Evolutionary conservation across 805 yeast genomes (phyloP), one percentile per base, ranked within the genome.

Genomic region (Danielozyma ontarioensis): DNA sequence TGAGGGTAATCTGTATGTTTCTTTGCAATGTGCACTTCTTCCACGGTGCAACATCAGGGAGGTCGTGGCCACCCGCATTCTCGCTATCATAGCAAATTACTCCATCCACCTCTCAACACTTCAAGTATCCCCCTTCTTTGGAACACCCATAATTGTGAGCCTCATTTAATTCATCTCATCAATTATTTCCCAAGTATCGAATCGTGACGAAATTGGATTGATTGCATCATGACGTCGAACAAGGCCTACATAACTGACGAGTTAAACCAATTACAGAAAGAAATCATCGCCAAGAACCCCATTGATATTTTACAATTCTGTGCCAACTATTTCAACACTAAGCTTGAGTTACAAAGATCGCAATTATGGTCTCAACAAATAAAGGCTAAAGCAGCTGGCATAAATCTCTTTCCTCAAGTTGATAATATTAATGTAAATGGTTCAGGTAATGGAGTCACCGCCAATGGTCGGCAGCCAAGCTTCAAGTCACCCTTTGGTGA

Each of bases 221-320:
- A n/a, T n/a, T n/a, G n/a, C 22, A 19, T 10, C 8, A 19, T 19
- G 22, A 19, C 27, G 15, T 13, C 27, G 7, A 25, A 6, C 13
- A 13, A 25, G 7, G 36, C 31, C 21, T 45, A 44, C 36, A 43
- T 42, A 23, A 41, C 48, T 27, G 73, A 72, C 35, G 89, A 80
- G 56, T 67, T 83, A 54, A 72, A 72, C 46, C 76, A 69, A 41
- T 76, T 82, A 52, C 80, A 78, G 54, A 72, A 68, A 50, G 83
- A 19, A 50, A 55, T 65, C 33, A 42, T 51, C 30, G 48, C 63
- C 26, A 62, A 65, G 41, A 74, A 79, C 45, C 94, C 95, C 1
- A 51, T 64, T 11, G 90, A 83, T 50, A 63, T 83, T 10, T 54
- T 84, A 37, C 88, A 83, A 50, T 84, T 83, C 59, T 80, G 89